A percentile compares a stretch with the other conserved stretches of the same genome.
These are phyloP conservation scores for Nemania serpens DNA, from an alignment of 2,329 filamentous ascomycete genomes.

Conservation along the genomic window DNA sequence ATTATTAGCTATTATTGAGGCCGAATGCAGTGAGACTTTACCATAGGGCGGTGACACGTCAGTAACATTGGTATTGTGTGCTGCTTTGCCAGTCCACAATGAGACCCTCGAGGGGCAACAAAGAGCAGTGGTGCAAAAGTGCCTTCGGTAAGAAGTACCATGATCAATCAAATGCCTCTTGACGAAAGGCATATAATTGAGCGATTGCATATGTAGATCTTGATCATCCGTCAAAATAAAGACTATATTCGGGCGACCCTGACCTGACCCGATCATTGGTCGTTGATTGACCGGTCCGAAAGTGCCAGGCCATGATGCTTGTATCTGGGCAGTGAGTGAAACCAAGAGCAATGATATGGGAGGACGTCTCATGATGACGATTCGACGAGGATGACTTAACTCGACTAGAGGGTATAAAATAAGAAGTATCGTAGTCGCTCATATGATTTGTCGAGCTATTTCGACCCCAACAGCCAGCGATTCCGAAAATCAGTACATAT, in stretches of 20 bases:
- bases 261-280: slow-evolving; percentile 17
- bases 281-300: slow-evolving; percentile 31
- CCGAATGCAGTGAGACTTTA: slow-evolving; percentile 32
- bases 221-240: slow-evolving; percentile 73
- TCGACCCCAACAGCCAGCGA: background rate
- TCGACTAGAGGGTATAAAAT: too few relatives aligned
- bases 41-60: slow-evolving; percentile 60
- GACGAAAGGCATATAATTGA: slow-evolving; percentile 64
- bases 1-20: slow-evolving; percentile 10
- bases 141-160: slow-evolving; percentile 63
- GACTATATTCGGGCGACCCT: slow-evolving; percentile 58
- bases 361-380: background rate
- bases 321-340: background rate
- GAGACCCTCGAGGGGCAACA: slow-evolving; percentile 72
- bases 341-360: background rate
- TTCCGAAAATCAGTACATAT: too few relatives aligned
- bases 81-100: slow-evolving; percentile 67
- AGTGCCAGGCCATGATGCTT: slow-evolving; percentile 17
- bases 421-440: too few relatives aligned
- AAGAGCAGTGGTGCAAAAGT: slow-evolving; percentile 69
- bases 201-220: slow-evolving; percentile 63
- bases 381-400: background rate
- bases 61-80: slow-evolving; percentile 75
- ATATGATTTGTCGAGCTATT: background rate
- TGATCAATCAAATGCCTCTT: slow-evolving; percentile 60